Percentiles rank a stretch among this genome's conserved stretches.
Conservation (phyloP, 306 rosid genomes). For the Gynostemma pentaphyllum region DNA sequence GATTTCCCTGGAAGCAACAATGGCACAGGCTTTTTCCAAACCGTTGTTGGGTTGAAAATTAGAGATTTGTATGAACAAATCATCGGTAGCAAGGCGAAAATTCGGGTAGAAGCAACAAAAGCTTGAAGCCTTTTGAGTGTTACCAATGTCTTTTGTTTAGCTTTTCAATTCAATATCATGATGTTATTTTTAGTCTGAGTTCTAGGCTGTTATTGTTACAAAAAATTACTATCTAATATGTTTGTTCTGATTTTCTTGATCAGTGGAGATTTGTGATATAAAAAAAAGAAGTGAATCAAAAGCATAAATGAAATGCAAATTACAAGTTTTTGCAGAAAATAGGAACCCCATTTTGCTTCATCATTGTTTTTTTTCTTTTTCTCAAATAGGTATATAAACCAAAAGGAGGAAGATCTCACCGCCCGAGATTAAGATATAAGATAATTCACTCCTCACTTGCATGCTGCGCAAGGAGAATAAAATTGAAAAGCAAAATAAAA, state of each 20-base stretch:
- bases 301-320: neutral
- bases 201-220: conserved; percentile 32
- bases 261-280: conserved; percentile 15
- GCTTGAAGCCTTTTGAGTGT: conserved; percentile 28
- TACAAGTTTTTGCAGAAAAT: neutral
- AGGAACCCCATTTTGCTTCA: neutral
- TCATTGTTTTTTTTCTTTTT: neutral
- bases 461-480: no score
- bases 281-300: neutral
- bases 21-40: conserved; percentile 96
- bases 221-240: conserved; percentile 25
- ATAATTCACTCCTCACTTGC: no score
- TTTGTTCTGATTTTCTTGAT: conserved; percentile 14
- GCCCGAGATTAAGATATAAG: no score
- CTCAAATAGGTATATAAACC: no score
- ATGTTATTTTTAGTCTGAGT: conserved; percentile 12
- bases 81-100: conserved; percentile 36
- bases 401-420: no score
- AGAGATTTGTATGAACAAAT: conserved; percentile 85
- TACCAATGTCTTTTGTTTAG: conserved; percentile 5
- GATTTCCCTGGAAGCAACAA: conserved; percentile 98
- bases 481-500: no score
- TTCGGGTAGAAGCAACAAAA: conserved; percentile 46
- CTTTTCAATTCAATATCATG: conserved; percentile 16
- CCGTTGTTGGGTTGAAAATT: conserved; percentile 86